Base-by-base conservation (phyloP, 768 basidiomycete genomes). In the Hygrophoropsis aurantiaca region DNA sequence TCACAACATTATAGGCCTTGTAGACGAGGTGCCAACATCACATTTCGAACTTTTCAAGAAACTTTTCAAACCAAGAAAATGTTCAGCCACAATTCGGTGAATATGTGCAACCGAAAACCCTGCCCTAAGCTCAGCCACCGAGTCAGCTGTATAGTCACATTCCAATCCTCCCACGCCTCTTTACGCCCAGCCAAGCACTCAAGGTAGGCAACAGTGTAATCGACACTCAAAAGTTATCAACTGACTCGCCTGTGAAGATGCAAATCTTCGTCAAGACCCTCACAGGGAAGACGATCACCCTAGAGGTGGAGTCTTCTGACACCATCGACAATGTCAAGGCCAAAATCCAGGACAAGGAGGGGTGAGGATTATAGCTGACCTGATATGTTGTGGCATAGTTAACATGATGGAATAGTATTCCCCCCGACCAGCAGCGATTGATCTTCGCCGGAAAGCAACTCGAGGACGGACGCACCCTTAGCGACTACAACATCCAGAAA, bases 391-490 rank as follows among this genome's bases (percentile, higher is more conserved):
- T 79, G 68, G 15, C 16, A 48, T 5, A 38, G 11, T 34, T 27
- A 25, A 44, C 35, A 39, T 3, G n/a, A 20, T 25, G 16, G 36
- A 13, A 20, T 47, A 89, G 87, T 51, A 97, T 95, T 55, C 93
- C 91, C 49, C 93, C 92, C 53, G 94, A 94, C 68, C 92, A 94
- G 68, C 93, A 97, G 64, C 87, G 93, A 49, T 78, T 97, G 52
- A 97, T 94, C 70, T 93, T 97, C 57, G 95, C 95, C 49, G 95
- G 95, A 44, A 98, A 98, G 81, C 95, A 97, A 71, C 84, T 97
- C 49, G 95, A 98, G 73, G 95, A 98, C 69, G 95, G 95, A 39
- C 89, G 95, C 59, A 97, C 94, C 6, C 77, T 97, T 36, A 87
- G 81, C 57, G 95, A 98, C 74, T 97, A 95, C 79, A 95, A 95